Base-by-base conservation (phyloP, 306 rosid species). In the Sechiopsis laciniata region DNA sequence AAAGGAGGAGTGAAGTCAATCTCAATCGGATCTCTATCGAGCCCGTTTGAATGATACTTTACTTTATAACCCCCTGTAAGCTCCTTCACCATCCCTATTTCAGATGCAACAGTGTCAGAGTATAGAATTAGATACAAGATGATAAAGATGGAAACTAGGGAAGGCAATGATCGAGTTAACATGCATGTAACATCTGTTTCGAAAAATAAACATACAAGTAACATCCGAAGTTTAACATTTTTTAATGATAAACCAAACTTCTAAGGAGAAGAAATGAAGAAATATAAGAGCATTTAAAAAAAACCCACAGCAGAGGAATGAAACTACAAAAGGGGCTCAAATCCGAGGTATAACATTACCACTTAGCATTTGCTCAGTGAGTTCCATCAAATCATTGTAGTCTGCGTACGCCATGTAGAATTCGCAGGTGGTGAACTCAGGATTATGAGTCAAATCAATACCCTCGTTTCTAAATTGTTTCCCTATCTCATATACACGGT, bases 401-500 rank as follows among this genome's bases (percentile, higher is more conserved):
- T 94, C 97, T 48, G 84, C 88, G 65, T 73, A 90, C 26, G 98
- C 98, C 97, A 90, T 90, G 80, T 94, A 94, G 75, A 94, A 94
- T 79, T 94, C 99, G 51, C 99, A 94, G 40, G 97, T 89, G 46
- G 99, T 94, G 81, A 89, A 94, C 80, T 94, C 99, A 4, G 97
- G 97, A 79, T 91, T 91, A 69, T 94, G 99, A 0, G 96, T 94
- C 84, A 94, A 89, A 87, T 94, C 99, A 22, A 94, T 91, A 46
- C 99, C 97, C 91, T 93, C 97, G 17, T 94, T 90, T 82, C 99
- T 94, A 76, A 94, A 91, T 69, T 89, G 99, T 80, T 94, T 91
- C 40, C 99, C 99, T 22, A 94, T 94, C 89, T 94, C 99, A 91
- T 94, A 94, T 59, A 94, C 98, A 80, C 98, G 98, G 22, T 89